A percentile compares a stretch with the other conserved stretches of the same genome.
Evolutionary conservation across 352 stramenopile species (phyloP).

Genomic region (Elongisporangium prolatum): DNA sequence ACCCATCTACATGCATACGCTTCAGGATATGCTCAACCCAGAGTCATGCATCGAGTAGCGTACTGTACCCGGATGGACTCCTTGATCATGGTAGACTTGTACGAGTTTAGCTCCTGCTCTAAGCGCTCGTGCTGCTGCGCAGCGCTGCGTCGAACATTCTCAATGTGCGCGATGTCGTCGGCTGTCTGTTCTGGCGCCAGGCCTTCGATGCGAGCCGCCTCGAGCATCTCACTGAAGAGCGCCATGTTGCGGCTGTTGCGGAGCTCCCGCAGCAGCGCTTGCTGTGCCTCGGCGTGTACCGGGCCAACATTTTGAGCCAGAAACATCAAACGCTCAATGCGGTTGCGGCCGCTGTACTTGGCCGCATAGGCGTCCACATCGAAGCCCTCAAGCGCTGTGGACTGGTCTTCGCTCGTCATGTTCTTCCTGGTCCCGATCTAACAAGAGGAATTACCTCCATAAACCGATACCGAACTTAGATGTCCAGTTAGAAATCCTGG

Average conservation of each 20-base stretch:
- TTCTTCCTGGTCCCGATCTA: constrained; percentile 1
- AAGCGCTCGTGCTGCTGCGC: constrained; percentile 73
- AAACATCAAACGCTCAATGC: constrained; percentile 71
- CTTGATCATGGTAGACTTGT: constrained; percentile 91
- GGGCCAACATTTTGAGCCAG: constrained; percentile 38
- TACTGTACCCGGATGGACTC: constrained; percentile 82
- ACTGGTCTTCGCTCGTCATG: constrained; percentile 5
- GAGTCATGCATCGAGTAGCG: neutral
- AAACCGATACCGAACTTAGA: too few species aligned
- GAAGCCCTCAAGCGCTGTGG: constrained; percentile 44
- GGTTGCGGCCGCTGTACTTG: constrained; percentile 83
- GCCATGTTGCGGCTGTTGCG: constrained; percentile 64
- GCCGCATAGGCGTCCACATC: constrained; percentile 77
- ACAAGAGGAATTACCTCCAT: too few species aligned
- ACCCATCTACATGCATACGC: constrained; percentile 51
- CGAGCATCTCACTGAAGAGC: constrained; percentile 57
- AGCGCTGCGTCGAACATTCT: constrained; percentile 59
- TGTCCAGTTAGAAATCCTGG: too few species aligned
- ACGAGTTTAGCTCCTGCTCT: constrained; percentile 88
- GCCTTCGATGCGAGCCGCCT: constrained; percentile 24
- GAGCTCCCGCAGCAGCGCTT: constrained; percentile 55
- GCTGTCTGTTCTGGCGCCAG: constrained; percentile 24
- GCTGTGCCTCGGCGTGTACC: constrained; percentile 44
- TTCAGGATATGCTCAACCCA: neutral
- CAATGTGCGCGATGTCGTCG: constrained; percentile 45